phyloP scores from a whole-genome alignment of 345 rosid genomes.

The Syzygium grande region DNA sequence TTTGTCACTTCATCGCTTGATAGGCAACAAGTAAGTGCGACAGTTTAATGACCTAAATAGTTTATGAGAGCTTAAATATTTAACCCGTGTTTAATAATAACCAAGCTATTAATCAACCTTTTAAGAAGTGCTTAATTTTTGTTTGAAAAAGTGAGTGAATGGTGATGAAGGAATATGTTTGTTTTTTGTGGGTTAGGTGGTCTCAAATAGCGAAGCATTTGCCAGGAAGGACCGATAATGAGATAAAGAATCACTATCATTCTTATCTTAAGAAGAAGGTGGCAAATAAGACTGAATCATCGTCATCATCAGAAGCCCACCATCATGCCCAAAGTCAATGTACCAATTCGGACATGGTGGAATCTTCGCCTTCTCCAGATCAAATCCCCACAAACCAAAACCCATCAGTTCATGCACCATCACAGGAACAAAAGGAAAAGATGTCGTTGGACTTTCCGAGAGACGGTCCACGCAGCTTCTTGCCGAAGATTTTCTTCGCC shows the following conservation, averaged over 20 bases:
- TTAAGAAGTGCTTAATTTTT: background rate
- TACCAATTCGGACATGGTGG: background rate
- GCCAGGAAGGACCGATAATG: conserved; percentile 97
- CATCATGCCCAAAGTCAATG: background rate
- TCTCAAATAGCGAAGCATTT: conserved; percentile 75
- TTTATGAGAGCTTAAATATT: background rate
- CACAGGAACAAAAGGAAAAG: background rate
- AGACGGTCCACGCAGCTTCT: background rate
- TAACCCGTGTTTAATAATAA: background rate
- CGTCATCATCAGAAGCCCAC: background rate
- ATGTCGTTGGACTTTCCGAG: background rate
- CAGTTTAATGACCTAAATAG: background rate
- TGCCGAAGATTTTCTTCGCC: conserved; percentile 8
- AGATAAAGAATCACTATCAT: conserved; percentile 93
- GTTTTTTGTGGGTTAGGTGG: conserved; percentile 40
- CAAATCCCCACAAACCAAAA: background rate
- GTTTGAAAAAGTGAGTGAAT: background rate
- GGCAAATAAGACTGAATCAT: background rate
- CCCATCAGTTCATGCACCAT: background rate
- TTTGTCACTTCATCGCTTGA: conserved; percentile 52
- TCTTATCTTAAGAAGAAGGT: conserved; percentile 40
- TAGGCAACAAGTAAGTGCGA: conserved; percentile 79
- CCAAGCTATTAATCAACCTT: background rate
- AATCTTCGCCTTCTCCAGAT: background rate
- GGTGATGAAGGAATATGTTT: background rate